Base-by-base conservation (phyloP, 106 monocot species). In the Dioscorea alata region DNA sequence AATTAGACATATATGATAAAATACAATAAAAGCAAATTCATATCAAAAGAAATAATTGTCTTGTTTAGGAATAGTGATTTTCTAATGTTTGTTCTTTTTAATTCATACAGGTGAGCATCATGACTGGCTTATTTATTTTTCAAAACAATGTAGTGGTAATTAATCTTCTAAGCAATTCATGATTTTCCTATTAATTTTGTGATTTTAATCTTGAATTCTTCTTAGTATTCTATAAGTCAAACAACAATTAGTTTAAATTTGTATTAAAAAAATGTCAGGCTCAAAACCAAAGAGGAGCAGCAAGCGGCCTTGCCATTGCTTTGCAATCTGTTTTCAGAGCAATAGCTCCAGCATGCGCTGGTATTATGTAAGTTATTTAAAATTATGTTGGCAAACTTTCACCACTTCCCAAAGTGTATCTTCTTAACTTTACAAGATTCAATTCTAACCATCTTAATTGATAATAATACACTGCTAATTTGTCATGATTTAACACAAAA, bases 121-220 rank as follows among this genome's bases (percentile, higher is more conserved):
- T 79, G 63, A 86, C 81, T n/a, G 90, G 84, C 62, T 56, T 73
- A 32, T 79, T 76, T 66, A 84, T 90, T 74, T 69, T 90, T 57
- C 90, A 90, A 82, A 90, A 86, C 68, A 85, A 85, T 69, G 80
- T 88, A 33, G 88, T 88, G 92, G 92, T 92, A 85, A 73, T 49
- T 74, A n/a, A 57, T 56, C 60, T 28, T 12, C 73, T 7, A 16
- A 51, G 2, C 68, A 61, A 9, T 13, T 13, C n/a, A 61, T 23
- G 13, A 13, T 61, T 2, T 67, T 61, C 57, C 49, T 14, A 48
- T 23, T 51, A 7, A 31, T 34, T 65, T 21, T 66, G 18, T 19
- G 21, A 64, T 64, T 1, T 32, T 35, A 14, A 5, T 9, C 34
- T 33, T 64, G 10, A 6, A 48, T 49, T 16, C 17, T 14, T 2